Base-by-base conservation (phyloP, 1,284 basidiomycete genomes). In the Phylloboletellus chloephorus region DNA sequence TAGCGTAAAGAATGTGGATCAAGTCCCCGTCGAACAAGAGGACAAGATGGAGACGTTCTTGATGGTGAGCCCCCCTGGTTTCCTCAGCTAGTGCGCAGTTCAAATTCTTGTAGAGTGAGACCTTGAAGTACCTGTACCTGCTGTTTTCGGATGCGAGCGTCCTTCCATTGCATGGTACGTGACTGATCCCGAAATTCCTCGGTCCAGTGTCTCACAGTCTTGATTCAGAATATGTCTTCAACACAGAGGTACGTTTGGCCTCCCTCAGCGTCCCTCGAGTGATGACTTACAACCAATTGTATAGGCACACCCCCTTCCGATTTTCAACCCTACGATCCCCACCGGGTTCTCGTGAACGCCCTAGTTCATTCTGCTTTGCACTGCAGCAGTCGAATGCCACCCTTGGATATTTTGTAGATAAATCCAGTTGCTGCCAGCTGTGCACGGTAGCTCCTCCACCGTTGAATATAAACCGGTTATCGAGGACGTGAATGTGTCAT, bases 11-110 rank as follows among this genome's bases (percentile, higher is more conserved):
- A 89, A 96, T 61, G 94, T 98, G 11, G 85, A 91, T 56, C 71
- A 76, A 46, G 63, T 79, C 3, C 80, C 85, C 0, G 79, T 74
- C 3, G 66, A 67, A 52, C 70, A 77, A 45, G 80, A 90, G 46
- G 90, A 97, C 65, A 85, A 88, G 61, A 96, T 96, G 90, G 94
- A 97, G 68, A 95, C 94, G 12, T 96, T 95, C 69, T 78, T 90
- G 66, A 71, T 94, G 72, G 86, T 86, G 43, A 44, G 79, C 65
- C 20, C 19, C 16, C 34, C 37, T 21, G 15, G 25, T 29, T 23
- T 32, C 33, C 31, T 28, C 2, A n/a, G 16, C 28, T 25, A 21
- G 9, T 13, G 8, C 11, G 22, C 22, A 48, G 40, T 31, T 48
- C 19, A 13, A 23, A 26, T 26, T 44, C n/a, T n/a, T 30, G 41